Evolutionary conservation across 176 grass and related monocot species (phyloP).

Genomic region (Bothriochloa decipiens): DNA sequence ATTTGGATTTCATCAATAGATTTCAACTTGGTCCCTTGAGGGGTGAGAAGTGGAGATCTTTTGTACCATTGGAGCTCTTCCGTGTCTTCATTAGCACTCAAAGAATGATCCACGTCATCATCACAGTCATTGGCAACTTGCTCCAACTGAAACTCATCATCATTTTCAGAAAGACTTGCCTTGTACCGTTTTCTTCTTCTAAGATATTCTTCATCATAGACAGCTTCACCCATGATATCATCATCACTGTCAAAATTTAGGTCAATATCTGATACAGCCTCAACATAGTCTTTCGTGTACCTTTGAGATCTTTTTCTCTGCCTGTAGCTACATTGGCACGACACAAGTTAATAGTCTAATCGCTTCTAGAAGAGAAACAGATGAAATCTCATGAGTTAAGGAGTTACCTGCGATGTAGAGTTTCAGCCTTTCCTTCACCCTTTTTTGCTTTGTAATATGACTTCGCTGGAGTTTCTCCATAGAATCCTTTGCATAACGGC

Average conservation of each 20-base stretch:
- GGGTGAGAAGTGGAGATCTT: constrained; percentile 46
- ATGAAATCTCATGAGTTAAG: constrained; percentile 3
- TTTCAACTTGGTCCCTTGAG: constrained; percentile 57
- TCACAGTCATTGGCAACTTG: constrained; percentile 50
- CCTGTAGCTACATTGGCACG: constrained; percentile 52
- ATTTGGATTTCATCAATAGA: constrained; percentile 60
- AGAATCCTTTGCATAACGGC: constrained; percentile 47
- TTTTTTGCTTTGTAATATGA: constrained; percentile 58
- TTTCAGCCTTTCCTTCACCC: constrained; percentile 54
- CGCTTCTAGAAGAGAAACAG: constrained; percentile 13
- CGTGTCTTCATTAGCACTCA: constrained; percentile 67
- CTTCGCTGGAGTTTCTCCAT: constrained; percentile 54
- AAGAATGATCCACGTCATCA: constrained; percentile 61
- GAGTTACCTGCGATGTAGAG: constrained; percentile 72
- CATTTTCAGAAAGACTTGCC: constrained; percentile 55
- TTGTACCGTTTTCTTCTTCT: constrained; percentile 64
- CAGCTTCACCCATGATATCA: constrained; percentile 92
- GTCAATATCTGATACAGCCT: constrained; percentile 64
- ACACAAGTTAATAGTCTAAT: constrained; percentile 13
- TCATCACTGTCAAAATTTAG: constrained; percentile 68
- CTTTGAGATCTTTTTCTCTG: constrained; percentile 78
- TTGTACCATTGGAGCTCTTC: constrained; percentile 45
- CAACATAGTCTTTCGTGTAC: constrained; percentile 84
- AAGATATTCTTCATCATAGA: constrained; percentile 94
- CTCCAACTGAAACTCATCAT: constrained; percentile 73